These are phyloP conservation scores for Tylopilus sp. DNA, from an alignment of 768 basidiomycete genomes.

Conservation along the genomic window DNA sequence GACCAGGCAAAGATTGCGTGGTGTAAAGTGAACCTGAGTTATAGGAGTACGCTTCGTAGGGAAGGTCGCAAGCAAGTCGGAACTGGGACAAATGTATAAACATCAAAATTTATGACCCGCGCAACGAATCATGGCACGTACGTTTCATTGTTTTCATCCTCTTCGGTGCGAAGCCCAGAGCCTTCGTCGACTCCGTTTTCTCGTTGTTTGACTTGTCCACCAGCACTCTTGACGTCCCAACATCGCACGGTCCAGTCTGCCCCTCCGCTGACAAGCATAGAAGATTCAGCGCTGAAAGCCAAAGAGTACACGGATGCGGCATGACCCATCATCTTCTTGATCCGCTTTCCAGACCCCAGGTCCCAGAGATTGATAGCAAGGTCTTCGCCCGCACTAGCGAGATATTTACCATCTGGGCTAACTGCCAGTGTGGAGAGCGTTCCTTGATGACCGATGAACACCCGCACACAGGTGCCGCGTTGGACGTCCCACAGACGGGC, in stretches of 20 bases:
- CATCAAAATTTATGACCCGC: not conserved
- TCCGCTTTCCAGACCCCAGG: conserved; percentile 85
- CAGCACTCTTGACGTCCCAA: conserved; percentile 89
- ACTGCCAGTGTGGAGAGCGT: conserved; percentile 81
- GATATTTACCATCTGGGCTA: conserved; percentile 90
- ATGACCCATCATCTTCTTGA: conserved; percentile 97
- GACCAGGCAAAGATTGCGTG: conserved; percentile 89
- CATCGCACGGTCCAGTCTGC: conserved; percentile 97
- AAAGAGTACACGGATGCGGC: conserved; percentile 85
- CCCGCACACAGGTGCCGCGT: conserved; percentile 85
- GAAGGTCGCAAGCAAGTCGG: conserved; percentile 85
- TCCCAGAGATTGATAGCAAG: conserved; percentile 96
- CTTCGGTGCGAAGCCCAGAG: conserved; percentile 34
- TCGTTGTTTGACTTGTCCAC: conserved; percentile 58
- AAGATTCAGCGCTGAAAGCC: conserved; percentile 89
- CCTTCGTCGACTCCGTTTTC: conserved; percentile 49
- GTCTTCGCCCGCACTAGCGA: conserved; percentile 92
- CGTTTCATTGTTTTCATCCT: conserved; percentile 67
- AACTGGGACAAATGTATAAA: conserved; percentile 40
- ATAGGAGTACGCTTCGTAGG: conserved; percentile 96
- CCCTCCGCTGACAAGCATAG: conserved; percentile 84
- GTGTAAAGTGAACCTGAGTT: conserved; percentile 89
- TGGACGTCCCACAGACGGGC: conserved; percentile 99
- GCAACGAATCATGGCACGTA: conserved; percentile 37
- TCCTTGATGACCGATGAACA: conserved; percentile 95